Base-by-base conservation (phyloP, 176 grass and related monocot species). In the Carex cristatella region DNA sequence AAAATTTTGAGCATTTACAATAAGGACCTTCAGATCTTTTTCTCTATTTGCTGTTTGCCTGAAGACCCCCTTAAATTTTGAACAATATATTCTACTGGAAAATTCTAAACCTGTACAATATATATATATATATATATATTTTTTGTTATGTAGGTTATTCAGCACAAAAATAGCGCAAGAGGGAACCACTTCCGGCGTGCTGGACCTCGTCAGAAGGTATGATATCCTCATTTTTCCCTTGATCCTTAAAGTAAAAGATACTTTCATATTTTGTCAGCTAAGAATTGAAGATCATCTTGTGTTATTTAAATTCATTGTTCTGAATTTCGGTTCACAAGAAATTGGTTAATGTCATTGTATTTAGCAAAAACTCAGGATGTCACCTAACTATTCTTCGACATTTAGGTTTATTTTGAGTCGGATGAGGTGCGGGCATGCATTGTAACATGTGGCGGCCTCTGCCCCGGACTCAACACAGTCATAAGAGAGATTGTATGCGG, bases 401-500 rank as follows among this genome's bases (percentile, higher is more conserved):
- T 54, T 57, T 79, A 99, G 96, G 96, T 99, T 0, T 95, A 95
- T 84, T 99, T 95, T 69, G 90, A 92, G 60, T 88, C 93, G 4
- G 96, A 99, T 75, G 93, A 95, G 84, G 96, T 95, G 32, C 88
- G 87, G 70, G 96, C 96, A 51, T 99, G 96, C 88, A 95, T 99
- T 69, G 96, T 99, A 42, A 99, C 96, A 75, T 99, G 96, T 30
- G 96, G 96, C 83, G 96, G 96, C 88, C 69, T 99, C 83, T 99
- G 96, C 81, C 96, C 96, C 81, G 96, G 96, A 38, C 96, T 99
- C 78, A 99, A 99, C 54, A 99, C 96, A 11, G 96, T 99, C 27
- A 99, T 99, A 85, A 94, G 96, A 84, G 96, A 99, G 90, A 94
- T 99, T 68, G 93, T 95, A 51, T 99, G 96, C 1, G 96, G 96